phyloP scores from a whole-genome alignment of 306 rosid species.

The Malus fusca region DNA sequence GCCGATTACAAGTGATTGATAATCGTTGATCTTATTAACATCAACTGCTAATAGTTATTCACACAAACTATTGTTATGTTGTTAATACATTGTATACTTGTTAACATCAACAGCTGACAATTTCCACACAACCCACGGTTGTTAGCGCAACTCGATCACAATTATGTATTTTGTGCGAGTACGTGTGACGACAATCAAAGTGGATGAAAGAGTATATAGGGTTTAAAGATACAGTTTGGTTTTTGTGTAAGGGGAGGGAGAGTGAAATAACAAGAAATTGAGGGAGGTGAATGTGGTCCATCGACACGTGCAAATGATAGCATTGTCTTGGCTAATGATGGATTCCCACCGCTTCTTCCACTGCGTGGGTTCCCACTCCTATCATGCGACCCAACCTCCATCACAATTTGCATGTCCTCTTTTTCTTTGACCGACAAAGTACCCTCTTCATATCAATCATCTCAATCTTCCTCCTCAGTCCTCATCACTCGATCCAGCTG shows the following conservation, averaged over 20 bases:
- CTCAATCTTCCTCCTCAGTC: not conserved
- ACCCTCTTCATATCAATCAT: constrained; percentile 13
- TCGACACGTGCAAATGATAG: constrained; percentile 89
- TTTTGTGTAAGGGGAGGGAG: not conserved
- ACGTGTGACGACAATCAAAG: not conserved
- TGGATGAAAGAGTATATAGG: not conserved
- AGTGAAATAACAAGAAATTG: not conserved
- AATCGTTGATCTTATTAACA: too few species aligned
- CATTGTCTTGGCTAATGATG: constrained; percentile 64
- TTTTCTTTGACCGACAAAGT: constrained; percentile 57
- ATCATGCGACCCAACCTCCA: constrained; percentile 50
- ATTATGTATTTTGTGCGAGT: not conserved
- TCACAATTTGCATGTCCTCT: not conserved
- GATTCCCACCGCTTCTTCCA: constrained; percentile 84
- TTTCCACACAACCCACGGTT: not conserved
- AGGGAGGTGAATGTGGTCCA: constrained; percentile 40
- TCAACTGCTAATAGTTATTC: too few species aligned
- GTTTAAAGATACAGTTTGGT: constrained; percentile 19
- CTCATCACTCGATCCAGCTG: not conserved
- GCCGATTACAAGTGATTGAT: too few species aligned
- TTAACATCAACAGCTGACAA: not conserved
- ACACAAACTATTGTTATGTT: too few species aligned
- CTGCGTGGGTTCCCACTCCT: constrained; percentile 71
- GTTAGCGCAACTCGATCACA: not conserved
- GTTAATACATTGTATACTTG: too few species aligned